Percentiles rank a stretch among this genome's conserved stretches.
Conservation (phyloP, 1,139 yeast genomes). For the Blastobotrys serpentis region DNA sequence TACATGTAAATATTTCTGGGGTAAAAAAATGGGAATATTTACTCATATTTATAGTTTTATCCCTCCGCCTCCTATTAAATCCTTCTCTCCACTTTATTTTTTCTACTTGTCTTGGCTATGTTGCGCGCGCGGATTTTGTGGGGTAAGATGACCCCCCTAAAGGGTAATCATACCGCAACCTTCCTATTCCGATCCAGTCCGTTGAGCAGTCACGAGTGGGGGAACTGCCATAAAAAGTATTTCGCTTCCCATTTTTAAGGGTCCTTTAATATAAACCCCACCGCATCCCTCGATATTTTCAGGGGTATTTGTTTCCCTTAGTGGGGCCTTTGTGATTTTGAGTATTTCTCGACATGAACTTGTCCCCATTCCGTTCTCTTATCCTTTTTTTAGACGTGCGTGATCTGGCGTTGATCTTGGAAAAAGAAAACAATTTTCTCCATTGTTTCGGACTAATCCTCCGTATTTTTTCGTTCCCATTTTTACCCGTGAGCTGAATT, state of each 20-base stretch:
- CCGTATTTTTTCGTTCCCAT: background rate
- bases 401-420: background rate
- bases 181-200: background rate
- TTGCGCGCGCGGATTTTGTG: slow-evolving; percentile 4
- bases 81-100: background rate
- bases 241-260: background rate
- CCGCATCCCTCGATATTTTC: slow-evolving; percentile 8
- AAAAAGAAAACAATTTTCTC: slow-evolving; percentile 8
- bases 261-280: background rate
- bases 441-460: slow-evolving; percentile 4
- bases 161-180: slow-evolving; percentile 5
- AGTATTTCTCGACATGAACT: background rate
- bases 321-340: too few species aligned
- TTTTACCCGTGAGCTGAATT: background rate
- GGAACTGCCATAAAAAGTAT: background rate
- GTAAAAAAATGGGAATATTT: background rate
- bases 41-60: background rate
- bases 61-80: background rate
- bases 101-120: slow-evolving; percentile 5
- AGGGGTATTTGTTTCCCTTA: background rate
- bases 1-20: background rate
- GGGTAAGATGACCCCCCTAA: slow-evolving; percentile 9
- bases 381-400: background rate
- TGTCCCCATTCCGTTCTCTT: background rate
- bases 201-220: background rate